A percentile compares a stretch with the other conserved stretches of the same genome.
These are phyloP conservation scores for Lentinula lateritia DNA, from an alignment of 768 basidiomycete species.

Conservation along the genomic window DNA sequence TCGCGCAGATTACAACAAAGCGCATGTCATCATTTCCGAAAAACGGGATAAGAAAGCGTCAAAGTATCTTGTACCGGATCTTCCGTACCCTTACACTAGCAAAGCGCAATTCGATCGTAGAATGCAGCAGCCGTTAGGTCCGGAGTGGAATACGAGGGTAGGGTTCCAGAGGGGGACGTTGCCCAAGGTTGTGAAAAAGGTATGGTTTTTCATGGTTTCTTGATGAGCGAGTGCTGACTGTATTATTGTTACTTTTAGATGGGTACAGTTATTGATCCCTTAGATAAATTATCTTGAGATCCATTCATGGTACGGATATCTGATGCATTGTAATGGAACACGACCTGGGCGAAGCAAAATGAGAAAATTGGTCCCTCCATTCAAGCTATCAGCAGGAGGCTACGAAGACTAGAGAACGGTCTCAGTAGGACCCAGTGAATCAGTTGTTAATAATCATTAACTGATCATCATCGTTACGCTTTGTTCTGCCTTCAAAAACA, in stretches of 20 bases:
- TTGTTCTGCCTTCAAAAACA: too few species aligned
- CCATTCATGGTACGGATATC: too few species aligned
- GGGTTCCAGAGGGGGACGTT: slow-evolving; percentile 81
- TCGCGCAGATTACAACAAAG: slow-evolving; percentile 80
- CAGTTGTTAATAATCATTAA: too few species aligned
- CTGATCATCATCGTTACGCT: too few species aligned
- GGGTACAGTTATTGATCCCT: slow-evolving; percentile 48
- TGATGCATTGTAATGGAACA: too few species aligned
- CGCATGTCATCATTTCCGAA: slow-evolving; percentile 93
- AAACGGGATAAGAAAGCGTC: slow-evolving; percentile 91
- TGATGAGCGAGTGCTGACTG: background rate
- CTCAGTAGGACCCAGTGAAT: too few species aligned
- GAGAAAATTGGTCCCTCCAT: too few species aligned
- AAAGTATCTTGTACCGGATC: slow-evolving; percentile 84
- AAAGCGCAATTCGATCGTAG: slow-evolving; percentile 87
- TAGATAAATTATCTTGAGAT: slow-evolving; percentile 36
- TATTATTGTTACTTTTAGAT: slow-evolving; percentile 28
- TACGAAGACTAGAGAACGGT: too few species aligned
- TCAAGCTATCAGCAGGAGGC: too few species aligned
- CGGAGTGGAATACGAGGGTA: slow-evolving; percentile 90
- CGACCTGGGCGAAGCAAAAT: too few species aligned
- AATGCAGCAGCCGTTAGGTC: slow-evolving; percentile 76
- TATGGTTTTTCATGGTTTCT: slow-evolving; percentile 19
- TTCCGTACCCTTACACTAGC: slow-evolving; percentile 94
- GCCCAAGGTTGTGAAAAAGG: slow-evolving; percentile 87